A percentile compares a stretch with the other conserved stretches of the same genome.
Conservation (phyloP, 495 filamentous ascomycete genomes). For the Clohesyomyces aquaticus region DNA sequence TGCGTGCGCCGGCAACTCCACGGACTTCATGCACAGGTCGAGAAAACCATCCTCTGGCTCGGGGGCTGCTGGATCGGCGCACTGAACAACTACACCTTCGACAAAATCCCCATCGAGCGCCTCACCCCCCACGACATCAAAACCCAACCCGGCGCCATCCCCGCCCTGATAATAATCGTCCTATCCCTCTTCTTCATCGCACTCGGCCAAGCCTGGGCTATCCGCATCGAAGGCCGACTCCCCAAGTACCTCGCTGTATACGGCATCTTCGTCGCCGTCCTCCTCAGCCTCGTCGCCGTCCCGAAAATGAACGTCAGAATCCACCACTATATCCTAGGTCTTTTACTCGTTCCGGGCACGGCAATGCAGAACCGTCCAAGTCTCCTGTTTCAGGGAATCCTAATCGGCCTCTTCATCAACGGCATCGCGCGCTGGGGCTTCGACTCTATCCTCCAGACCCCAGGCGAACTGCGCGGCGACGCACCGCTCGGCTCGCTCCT, state of each 20-base stretch:
- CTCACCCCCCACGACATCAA: slow-evolving; percentile 51
- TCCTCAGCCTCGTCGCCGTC: slow-evolving; percentile 64
- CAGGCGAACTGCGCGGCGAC: slow-evolving; percentile 68
- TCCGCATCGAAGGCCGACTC: slow-evolving; percentile 51
- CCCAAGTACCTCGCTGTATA: slow-evolving; percentile 62
- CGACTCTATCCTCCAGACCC: slow-evolving; percentile 85
- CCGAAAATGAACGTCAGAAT: slow-evolving; percentile 87
- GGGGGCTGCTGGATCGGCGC: slow-evolving; percentile 50
- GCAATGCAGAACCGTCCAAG: slow-evolving; percentile 78
- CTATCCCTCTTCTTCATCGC: slow-evolving; percentile 49
- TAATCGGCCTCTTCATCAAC: slow-evolving; percentile 89
- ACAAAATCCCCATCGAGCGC: slow-evolving; percentile 51
- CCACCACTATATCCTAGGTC: slow-evolving; percentile 91
- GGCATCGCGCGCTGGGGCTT: slow-evolving; percentile 94
- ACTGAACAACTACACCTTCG: slow-evolving; percentile 53
- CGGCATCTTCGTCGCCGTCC: slow-evolving; percentile 48
- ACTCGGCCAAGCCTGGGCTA: slow-evolving; percentile 49
- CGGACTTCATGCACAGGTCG: slow-evolving; percentile 49
- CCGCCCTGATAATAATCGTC: slow-evolving; percentile 48
- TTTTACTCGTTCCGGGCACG: slow-evolving; percentile 79
- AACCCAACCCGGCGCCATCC: slow-evolving; percentile 49
- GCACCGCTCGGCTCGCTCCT: slow-evolving; percentile 68
- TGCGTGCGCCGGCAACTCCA: slow-evolving; percentile 51
- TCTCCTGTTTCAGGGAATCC: slow-evolving; percentile 81
- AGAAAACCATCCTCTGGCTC: slow-evolving; percentile 52